Base-by-base conservation (phyloP, 2,329 filamentous ascomycete genomes). In the Colletotrichum filicis region DNA sequence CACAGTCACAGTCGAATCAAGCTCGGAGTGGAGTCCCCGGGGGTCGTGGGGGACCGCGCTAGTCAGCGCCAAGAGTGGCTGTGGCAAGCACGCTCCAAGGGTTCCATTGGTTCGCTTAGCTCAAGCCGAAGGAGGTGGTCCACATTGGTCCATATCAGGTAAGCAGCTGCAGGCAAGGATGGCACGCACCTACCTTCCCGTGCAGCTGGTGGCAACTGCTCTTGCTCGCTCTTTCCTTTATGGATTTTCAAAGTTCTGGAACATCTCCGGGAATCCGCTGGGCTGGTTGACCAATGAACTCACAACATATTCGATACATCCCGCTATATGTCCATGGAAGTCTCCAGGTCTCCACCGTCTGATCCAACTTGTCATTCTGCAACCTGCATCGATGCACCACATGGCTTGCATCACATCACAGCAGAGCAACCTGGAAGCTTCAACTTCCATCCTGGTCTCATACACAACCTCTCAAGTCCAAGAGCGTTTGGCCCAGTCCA, bases 51-150 rank as follows among this genome's bases (percentile, higher is more conserved):
- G 46, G 53, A 52, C n/a, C 16, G 26, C 42, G 46, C 69, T 73
- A 73, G 60, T 61, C 9, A 12, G 46, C 6, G 66, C 70, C 70
- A 70, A 70, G 66, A 65, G 70, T 73, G 70, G 70, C 70, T 65
- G 66, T 65, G 60, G 9, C 3, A 28, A 35, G 60, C 60, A 60
- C 26, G 19, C 12, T 1, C 19, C 16, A 24, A 5, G n/a, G 1
- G 6, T 37, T 19, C 22, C 35, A 73, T 70, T 70, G 66, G 66
- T 14, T 73, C 70, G 60, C 35, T 42, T 32, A 52, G 11, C 2
- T 0, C 12, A 16, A 37, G 12, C 49, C 35, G n/a, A 16, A 14
- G 26, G 2, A 11, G n/a, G 4, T n/a, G 52, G 16, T 55, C 42
- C 60, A 22, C n/a, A 7, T 3, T 9, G 4, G 4, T 22, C 32